Conservation (phyloP, 495 filamentous ascomycete genomes). For the Penicillium canariense region DNA sequence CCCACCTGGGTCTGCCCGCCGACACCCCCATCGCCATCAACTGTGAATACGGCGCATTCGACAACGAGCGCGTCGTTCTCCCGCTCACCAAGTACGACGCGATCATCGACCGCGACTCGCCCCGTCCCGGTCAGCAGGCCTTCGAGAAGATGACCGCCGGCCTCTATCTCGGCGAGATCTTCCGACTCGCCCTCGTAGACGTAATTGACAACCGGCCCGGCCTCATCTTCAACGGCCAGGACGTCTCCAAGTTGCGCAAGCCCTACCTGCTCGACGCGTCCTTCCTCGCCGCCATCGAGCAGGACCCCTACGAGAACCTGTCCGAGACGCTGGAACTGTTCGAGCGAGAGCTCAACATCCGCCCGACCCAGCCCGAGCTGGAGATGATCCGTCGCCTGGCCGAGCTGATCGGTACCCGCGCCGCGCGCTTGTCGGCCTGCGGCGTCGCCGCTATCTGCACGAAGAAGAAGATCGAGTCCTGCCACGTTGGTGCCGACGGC, state of each 20-base stretch:
- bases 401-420: constrained; percentile 91
- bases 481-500: constrained; percentile 93
- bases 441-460: constrained; percentile 93
- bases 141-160: constrained; percentile 99
- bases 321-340: constrained; percentile 81
- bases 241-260: constrained; percentile 73
- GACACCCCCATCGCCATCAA: constrained; percentile 95
- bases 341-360: constrained; percentile 66
- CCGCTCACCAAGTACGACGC: constrained; percentile 82
- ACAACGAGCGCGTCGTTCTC: constrained; percentile 92
- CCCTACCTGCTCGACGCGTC: constrained; percentile 87
- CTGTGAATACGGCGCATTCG: constrained; percentile 98
- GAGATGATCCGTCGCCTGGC: constrained; percentile 84
- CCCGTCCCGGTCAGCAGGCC: constrained; percentile 89
- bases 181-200: constrained; percentile 85
- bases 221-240: constrained; percentile 79
- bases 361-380: constrained; percentile 67
- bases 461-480: constrained; percentile 84
- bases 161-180: constrained; percentile 92
- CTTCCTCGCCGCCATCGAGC: constrained; percentile 93
- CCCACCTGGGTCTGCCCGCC: constrained; percentile 86
- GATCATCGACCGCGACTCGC: constrained; percentile 87
- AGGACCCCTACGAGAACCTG: constrained; percentile 93
- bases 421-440: constrained; percentile 87
- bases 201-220: constrained; percentile 73